Percentiles rank a stretch among this genome's conserved stretches.
Conservation (phyloP, 1,284 basidiomycete genomes). For the Volvariella volvacea region DNA sequence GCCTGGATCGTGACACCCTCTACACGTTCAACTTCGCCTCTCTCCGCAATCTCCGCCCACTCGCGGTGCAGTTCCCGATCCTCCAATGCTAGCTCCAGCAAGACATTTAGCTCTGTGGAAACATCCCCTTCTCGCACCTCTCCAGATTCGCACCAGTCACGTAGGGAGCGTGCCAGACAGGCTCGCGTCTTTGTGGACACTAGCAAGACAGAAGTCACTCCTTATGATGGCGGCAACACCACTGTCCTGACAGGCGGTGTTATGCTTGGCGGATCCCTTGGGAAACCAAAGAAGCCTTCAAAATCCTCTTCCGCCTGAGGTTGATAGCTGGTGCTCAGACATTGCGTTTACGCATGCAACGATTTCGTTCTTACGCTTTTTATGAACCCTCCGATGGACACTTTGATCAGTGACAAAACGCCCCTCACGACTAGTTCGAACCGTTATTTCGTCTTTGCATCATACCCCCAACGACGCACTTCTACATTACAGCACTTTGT, state of each 20-base stretch:
- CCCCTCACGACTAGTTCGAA: too few species aligned
- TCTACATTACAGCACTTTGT: too few species aligned
- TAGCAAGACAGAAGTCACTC: constrained; percentile 68
- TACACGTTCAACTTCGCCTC: constrained; percentile 52
- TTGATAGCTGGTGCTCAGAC: not conserved
- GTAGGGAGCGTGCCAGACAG: constrained; percentile 56
- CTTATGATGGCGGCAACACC: constrained; percentile 80
- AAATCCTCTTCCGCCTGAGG: not conserved
- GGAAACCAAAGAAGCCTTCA: constrained; percentile 24
- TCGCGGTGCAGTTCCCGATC: constrained; percentile 73
- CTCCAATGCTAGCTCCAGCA: constrained; percentile 60
- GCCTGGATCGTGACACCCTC: constrained; percentile 39
- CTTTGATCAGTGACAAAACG: not conserved
- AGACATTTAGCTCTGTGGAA: constrained; percentile 46
- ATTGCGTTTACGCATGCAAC: not conserved
- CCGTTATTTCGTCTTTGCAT: too few species aligned
- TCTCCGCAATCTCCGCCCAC: constrained; percentile 52
- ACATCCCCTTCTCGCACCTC: constrained; percentile 37
- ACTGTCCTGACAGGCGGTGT: constrained; percentile 79
- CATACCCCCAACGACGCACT: too few species aligned
- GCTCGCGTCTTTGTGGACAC: constrained; percentile 65
- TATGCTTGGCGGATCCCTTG: constrained; percentile 68
- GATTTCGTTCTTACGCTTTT: not conserved
- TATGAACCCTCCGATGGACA: not conserved
- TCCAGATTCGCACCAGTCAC: constrained; percentile 27